Conservation (phyloP, 129 eudicot species). For the Saussurea involucrata region DNA sequence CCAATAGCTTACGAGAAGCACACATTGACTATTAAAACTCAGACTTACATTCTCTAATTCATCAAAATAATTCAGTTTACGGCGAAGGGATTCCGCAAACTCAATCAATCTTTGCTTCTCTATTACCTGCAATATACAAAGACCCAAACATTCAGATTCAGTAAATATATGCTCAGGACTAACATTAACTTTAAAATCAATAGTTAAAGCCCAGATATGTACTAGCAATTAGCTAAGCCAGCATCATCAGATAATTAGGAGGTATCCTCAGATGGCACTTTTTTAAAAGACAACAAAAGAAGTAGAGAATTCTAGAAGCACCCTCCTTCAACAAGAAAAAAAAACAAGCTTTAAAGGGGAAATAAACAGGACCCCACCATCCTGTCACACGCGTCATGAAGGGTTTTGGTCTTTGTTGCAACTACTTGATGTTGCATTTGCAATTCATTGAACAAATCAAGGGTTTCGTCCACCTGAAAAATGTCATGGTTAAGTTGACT, state of each 20-base stretch:
- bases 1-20: conserved; percentile 9
- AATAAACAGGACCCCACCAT: conserved; percentile 49
- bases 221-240: not conserved
- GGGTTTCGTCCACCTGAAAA: conserved; percentile 95
- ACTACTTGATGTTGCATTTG: conserved; percentile 97
- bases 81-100: conserved; percentile 96
- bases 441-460: conserved; percentile 85
- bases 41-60: conserved; percentile 92
- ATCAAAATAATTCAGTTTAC: conserved; percentile 89
- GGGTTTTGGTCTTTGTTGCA: conserved; percentile 92
- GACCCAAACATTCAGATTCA: not conserved
- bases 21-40: not conserved
- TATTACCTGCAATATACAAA: conserved; percentile 53
- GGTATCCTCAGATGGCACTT: not conserved
- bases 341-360: conserved; percentile 10
- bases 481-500: not conserved
- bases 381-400: conserved; percentile 97
- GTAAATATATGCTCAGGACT: not conserved
- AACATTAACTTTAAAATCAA: not conserved
- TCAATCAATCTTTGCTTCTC: conserved; percentile 92
- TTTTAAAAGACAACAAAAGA: not conserved
- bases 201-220: not conserved
- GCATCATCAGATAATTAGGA: not conserved
- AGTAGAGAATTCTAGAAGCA: not conserved
- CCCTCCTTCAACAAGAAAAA: not conserved